Evolutionary conservation across 2,329 filamentous ascomycete genomes (phyloP).

Genomic region (Fusarium sp.): DNA sequence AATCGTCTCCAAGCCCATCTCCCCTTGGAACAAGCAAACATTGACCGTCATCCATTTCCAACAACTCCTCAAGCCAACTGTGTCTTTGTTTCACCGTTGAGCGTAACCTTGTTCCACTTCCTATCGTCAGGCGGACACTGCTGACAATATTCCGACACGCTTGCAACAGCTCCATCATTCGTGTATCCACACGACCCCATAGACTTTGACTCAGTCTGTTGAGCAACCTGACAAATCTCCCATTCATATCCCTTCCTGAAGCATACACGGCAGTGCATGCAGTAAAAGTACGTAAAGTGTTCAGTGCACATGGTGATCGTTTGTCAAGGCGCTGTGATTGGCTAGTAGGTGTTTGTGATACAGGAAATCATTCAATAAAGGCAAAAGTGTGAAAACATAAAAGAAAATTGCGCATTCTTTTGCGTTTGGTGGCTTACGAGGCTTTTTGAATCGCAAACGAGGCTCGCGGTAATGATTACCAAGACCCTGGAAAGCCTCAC

Average conservation of each 20-base stretch:
- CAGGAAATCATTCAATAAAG: no score
- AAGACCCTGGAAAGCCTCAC: not conserved
- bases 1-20: accelerated
- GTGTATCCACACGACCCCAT: conserved; percentile 22
- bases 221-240: not conserved
- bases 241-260: conserved; percentile 10
- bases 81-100: not conserved
- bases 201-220: not conserved
- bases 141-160: conserved; percentile 9
- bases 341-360: not conserved
- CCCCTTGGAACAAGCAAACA: accelerated
- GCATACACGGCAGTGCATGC: conserved; percentile 2
- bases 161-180: not conserved
- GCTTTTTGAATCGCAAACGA: not conserved
- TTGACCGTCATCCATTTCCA: accelerated
- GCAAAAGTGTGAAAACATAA: not conserved
- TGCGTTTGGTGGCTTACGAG: not conserved
- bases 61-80: not conserved
- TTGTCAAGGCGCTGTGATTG: not conserved
- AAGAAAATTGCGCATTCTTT: not conserved
- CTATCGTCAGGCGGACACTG: conserved; percentile 14
- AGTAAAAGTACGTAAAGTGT: conserved; percentile 13
- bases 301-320: conserved; percentile 9
- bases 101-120: conserved; percentile 12
- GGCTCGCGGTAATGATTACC: not conserved